Conservation (phyloP, 1,139 yeast species). For the Pichiaceae sp. region DNA sequence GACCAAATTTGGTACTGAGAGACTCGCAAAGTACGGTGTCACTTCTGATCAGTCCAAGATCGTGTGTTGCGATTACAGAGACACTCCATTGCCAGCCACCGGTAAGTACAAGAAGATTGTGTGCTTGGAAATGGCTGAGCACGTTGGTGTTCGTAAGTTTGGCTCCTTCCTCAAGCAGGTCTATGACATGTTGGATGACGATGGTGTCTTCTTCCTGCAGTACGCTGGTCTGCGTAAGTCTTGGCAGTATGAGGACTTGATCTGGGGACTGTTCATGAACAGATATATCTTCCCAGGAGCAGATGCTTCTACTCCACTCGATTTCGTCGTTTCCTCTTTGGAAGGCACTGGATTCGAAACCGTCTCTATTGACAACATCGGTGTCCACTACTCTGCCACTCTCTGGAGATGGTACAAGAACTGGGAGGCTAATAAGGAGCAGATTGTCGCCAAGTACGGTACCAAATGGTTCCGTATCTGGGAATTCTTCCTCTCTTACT, state of each 20-base stretch:
- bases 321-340: conserved; percentile 67
- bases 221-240: conserved; percentile 86
- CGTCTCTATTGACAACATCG: conserved; percentile 77
- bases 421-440: conserved; percentile 82
- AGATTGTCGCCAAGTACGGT: conserved; percentile 75
- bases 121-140: conserved; percentile 94
- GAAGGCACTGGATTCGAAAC: conserved; percentile 86
- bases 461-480: conserved; percentile 88
- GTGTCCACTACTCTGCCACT: conserved; percentile 89
- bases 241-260: conserved; percentile 92
- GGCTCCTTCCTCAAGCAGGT: conserved; percentile 70
- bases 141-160: conserved; percentile 87
- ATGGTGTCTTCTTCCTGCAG: conserved; percentile 79
- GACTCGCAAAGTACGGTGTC: conserved; percentile 63
- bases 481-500: conserved; percentile 82
- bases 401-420: conserved; percentile 94
- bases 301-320: conserved; percentile 91
- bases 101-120: conserved; percentile 72
- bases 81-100: conserved; percentile 61
- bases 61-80: conserved; percentile 84
- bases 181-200: conserved; percentile 81
- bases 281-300: conserved; percentile 97
- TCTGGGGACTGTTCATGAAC: conserved; percentile 96
- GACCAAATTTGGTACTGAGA: conserved; percentile 80
- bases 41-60: conserved; percentile 62